A percentile compares a stretch with the other conserved stretches of the same genome.
phyloP scores from a whole-genome alignment of 2,329 filamentous ascomycete genomes.

The Helminthosporium solani region DNA sequence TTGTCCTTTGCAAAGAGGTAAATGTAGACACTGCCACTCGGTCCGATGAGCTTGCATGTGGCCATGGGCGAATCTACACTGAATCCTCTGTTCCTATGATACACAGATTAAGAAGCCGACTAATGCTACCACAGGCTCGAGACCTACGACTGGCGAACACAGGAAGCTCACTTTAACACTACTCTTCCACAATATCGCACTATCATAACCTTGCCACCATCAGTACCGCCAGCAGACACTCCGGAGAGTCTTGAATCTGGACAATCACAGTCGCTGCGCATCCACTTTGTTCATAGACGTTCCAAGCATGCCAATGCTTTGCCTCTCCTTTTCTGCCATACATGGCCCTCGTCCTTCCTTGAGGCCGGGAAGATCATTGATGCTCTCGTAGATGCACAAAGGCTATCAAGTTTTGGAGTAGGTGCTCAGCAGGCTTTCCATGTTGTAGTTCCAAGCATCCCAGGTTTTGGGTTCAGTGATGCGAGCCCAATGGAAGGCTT shows the following conservation, averaged over 20 bases:
- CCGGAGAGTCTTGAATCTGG: slow-evolving; percentile 6
- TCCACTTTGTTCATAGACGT: slow-evolving; percentile 66
- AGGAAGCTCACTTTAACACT: slow-evolving; percentile 60
- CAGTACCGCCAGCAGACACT: slow-evolving; percentile 12
- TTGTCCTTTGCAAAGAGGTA: too few relatives aligned
- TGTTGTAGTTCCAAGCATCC: slow-evolving; percentile 65
- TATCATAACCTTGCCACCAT: slow-evolving; percentile 44
- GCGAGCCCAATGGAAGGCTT: slow-evolving; percentile 54
- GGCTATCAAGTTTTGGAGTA: slow-evolving; percentile 28
- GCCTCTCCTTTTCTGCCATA: slow-evolving; percentile 64
- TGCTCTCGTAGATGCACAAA: slow-evolving; percentile 56
- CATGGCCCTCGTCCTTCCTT: slow-evolving; percentile 66
- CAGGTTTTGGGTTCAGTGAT: slow-evolving; percentile 68
- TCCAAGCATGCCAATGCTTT: slow-evolving; percentile 58
- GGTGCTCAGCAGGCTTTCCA: slow-evolving; percentile 56
- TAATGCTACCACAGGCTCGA: slow-evolving; percentile 57
- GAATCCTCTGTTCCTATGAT: slow-evolving; percentile 8
- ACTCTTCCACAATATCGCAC: slow-evolving; percentile 66
- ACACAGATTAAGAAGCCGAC: slow-evolving; percentile 7
- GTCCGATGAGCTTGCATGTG: too few relatives aligned
- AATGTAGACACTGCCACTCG: too few relatives aligned
- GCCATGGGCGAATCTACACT: slow-evolving; percentile 1
- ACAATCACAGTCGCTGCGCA: slow-evolving; percentile 42
- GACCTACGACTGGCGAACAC: slow-evolving; percentile 63
- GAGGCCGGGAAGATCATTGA: slow-evolving; percentile 59